Base-by-base conservation (phyloP, 352 stramenopile genomes). In the Globisporangium cylindrosporum region DNA sequence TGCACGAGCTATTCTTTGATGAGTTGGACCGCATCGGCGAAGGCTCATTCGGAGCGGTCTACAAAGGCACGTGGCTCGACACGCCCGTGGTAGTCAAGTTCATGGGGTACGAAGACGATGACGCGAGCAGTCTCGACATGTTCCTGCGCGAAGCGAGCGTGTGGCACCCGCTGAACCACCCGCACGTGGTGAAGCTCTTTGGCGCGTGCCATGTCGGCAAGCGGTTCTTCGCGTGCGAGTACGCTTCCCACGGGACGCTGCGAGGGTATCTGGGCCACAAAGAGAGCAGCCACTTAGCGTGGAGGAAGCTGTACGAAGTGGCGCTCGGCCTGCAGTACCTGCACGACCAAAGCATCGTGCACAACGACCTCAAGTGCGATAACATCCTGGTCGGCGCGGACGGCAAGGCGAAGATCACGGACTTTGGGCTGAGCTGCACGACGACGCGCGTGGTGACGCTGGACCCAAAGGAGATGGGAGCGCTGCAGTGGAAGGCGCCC, bases 111-210 rank as follows among this genome's bases (percentile, higher is more conserved):
- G 62, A 62, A n/a, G 59, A 56, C 59, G 41, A 54, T 6, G 51
- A 48, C 25, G 15, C 15, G 18, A 53, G n/a, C 34, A 22, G 12
- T 25, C 32, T 53, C 24, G 57, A 34, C 14, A 53, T 60, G 25
- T 77, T 80, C 43, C 54, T 76, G 48, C 66, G 66, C 32, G 76
- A 83, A 58, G 60, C 71, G 14, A 66, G 72, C 18, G 71, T 81
- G 62, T 83, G 76, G 76, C 72, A 71, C 51, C 54, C 59, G 1
- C 38, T 83, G 32, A 71, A 70, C 20, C 76, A 83, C 54, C 76
- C 76, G 29, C 72, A 83, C 66, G 66, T 83, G 24, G 34, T 83
- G 27, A 76, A 74, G 24, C 64, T 83, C 15, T 81, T 74, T 36
- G 76, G 74, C 4, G 76, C 74, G 7, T 83, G 74, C 2, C 72